Evolutionary conservation across 257 asterid species (phyloP), one percentile per base, ranked within the genome.

Genomic region (Solanum paucissectum): DNA sequence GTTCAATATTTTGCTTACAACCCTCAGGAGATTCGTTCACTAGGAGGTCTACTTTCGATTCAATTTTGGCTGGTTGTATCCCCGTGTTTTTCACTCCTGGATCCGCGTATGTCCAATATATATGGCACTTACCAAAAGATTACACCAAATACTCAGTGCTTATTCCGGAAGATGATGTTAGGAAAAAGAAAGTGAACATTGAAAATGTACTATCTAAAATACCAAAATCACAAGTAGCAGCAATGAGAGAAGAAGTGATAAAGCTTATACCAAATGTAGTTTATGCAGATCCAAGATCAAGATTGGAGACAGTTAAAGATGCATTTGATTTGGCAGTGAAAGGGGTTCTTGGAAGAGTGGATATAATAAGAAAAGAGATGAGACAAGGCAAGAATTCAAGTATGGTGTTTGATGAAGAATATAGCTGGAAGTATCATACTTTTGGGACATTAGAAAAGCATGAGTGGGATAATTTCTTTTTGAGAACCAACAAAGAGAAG

Each of bases 21-120:
- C 98, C 98, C 2, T 89, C 98, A 0, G 98, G 99, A 29, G 99
- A 95, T 87, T 95, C 99, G 0, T 95, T 91, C 85, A 97, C 98
- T 0, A 75, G 99, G 60, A 89, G 98, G 38, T 96, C 99, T 2
- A 92, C 97, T 1, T 95, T 95, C 23, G 99, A 97, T 42, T 85
- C 99, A 3, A 95, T 97, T 40, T 81, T 94, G 1, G 98, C 98
- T 0, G 99, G 98, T 1, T 97, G 99, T 66, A 94, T 97, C 4
- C 99, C 98, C 0, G 98, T 97, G 8, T 95, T 97, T 88, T 95
- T 95, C 91, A 90, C 52, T 27, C 99, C 98, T 0, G 98, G 83
- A 0, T 95, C 99, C 1, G 94, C 98, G 8, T 97, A 95, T 29
- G 94, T 97, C 20, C 98, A 97, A 88, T 97, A 97, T 83, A 58